These are phyloP conservation scores for Xylaria digitata DNA, from an alignment of 2,329 filamentous ascomycete species.

Conservation along the genomic window DNA sequence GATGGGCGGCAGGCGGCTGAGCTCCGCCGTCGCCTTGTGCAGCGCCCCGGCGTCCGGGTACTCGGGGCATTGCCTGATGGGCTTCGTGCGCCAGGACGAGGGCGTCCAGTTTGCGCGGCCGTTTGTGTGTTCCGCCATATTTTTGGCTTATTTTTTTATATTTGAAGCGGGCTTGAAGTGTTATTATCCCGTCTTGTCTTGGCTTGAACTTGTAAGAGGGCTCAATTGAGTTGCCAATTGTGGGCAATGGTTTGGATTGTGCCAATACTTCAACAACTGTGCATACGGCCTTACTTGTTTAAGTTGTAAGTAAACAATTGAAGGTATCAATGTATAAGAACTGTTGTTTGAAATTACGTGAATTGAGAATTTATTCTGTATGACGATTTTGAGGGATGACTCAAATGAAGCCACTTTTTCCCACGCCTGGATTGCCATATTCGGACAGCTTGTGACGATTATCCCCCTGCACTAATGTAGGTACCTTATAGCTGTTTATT, in stretches of 20 bases:
- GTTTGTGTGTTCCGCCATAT: conserved; percentile 31
- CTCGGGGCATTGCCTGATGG: conserved; percentile 79
- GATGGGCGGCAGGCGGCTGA: conserved; percentile 77
- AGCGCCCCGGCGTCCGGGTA: conserved; percentile 74
- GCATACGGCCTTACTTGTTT: background rate
- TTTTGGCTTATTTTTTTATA: background rate
- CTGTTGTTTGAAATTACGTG: background rate
- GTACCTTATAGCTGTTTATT: no score
- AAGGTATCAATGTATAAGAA: no score
- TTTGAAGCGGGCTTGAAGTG: no score
- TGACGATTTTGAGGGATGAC: conserved; percentile 19
- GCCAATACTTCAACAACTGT: conserved; percentile 5
- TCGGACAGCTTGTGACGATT: conserved; percentile 33
- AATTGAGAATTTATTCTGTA: background rate
- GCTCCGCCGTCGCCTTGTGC: conserved; percentile 69
- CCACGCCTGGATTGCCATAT: conserved; percentile 25
- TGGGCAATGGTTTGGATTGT: conserved; percentile 5
- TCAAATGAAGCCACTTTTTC: conserved; percentile 32
- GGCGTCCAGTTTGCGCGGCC: conserved; percentile 63
- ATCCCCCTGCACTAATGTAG: conserved; percentile 6
- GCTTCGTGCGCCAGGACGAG: conserved; percentile 79
- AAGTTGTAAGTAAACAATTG: background rate
- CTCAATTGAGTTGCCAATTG: background rate
- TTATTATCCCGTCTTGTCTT: background rate
- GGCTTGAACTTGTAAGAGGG: conserved; percentile 4